A percentile compares a stretch with the other conserved stretches of the same genome.
These are phyloP conservation scores for Gleditsia sinensis DNA, from an alignment of 306 rosid species.

Conservation along the genomic window DNA sequence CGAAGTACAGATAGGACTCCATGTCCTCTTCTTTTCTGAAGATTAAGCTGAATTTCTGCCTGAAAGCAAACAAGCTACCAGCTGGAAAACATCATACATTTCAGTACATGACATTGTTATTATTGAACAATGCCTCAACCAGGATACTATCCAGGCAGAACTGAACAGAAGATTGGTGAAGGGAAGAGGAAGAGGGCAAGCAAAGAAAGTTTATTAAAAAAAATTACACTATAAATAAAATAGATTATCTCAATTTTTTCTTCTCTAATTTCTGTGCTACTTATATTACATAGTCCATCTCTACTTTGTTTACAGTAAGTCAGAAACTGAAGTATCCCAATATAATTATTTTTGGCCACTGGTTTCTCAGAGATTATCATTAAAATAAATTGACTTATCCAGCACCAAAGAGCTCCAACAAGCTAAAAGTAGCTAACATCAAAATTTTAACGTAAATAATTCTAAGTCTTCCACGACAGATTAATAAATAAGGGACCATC, in stretches of 20 bases:
- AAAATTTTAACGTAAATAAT: not conserved
- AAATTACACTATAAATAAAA: not conserved
- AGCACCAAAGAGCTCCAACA: not conserved
- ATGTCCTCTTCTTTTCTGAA: slow-evolving; percentile 93
- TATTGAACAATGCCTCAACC: slow-evolving; percentile 5
- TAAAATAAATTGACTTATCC: not conserved
- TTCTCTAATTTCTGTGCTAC: not conserved
- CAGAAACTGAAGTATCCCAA: not conserved
- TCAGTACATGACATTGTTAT: not conserved
- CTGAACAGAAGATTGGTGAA: slow-evolving; percentile 20
- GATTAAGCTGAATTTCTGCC: slow-evolving; percentile 92
- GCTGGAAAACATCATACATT: slow-evolving; percentile 13
- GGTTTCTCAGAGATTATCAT: not conserved
- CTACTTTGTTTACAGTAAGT: not conserved
- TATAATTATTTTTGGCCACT: not conserved
- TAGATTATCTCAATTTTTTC: not conserved
- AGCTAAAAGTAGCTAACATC: not conserved
- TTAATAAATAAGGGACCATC: not conserved
- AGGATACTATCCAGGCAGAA: slow-evolving; percentile 26
- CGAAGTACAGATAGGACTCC: slow-evolving; percentile 79
- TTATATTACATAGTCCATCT: not conserved
- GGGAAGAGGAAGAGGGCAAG: not conserved
- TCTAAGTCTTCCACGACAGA: not conserved
- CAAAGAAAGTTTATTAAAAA: slow-evolving; percentile 2
- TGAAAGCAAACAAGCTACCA: slow-evolving; percentile 46